phyloP scores from a whole-genome alignment of 495 filamentous ascomycete genomes.

The Aspergillus conjunctus region DNA sequence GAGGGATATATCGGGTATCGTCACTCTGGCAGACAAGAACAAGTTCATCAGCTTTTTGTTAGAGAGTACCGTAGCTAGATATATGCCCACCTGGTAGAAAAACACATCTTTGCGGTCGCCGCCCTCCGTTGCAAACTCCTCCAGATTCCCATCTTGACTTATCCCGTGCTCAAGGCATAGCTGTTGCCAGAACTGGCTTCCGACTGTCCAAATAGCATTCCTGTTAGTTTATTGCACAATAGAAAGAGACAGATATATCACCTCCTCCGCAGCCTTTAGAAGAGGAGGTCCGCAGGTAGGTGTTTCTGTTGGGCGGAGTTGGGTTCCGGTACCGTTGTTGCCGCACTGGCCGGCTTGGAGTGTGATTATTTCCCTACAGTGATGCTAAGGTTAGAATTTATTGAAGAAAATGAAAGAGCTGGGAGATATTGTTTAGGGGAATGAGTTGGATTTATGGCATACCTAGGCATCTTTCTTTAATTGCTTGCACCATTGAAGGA shows the following conservation, averaged over 20 bases:
- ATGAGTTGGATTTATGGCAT: slow-evolving; percentile 9
- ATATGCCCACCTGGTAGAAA: slow-evolving; percentile 77
- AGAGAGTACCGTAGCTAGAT: neutral
- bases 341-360: slow-evolving; percentile 99
- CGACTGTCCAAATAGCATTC: slow-evolving; percentile 55
- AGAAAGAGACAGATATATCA: no score
- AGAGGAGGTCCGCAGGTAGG: neutral
- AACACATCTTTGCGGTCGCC: slow-evolving; percentile 98
- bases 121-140: slow-evolving; percentile 94
- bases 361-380: slow-evolving; percentile 91
- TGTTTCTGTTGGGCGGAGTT: slow-evolving; percentile 8
- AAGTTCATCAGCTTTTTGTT: slow-evolving; percentile 8
- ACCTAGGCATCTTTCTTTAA: slow-evolving; percentile 49
- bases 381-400: neutral
- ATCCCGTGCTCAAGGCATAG: slow-evolving; percentile 97
- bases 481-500: slow-evolving; percentile 25
- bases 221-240: slow-evolving; percentile 4
- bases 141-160: slow-evolving; percentile 92
- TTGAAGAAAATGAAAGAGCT: neutral
- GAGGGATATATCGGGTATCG: slow-evolving; percentile 96
- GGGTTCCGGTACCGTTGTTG: slow-evolving; percentile 78
- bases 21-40: slow-evolving; percentile 60
- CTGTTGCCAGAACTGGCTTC: slow-evolving; percentile 96
- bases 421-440: neutral
- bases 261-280: no score